phyloP scores from a whole-genome alignment of 768 basidiomycete species.

The Tricholoma saponaceum region DNA sequence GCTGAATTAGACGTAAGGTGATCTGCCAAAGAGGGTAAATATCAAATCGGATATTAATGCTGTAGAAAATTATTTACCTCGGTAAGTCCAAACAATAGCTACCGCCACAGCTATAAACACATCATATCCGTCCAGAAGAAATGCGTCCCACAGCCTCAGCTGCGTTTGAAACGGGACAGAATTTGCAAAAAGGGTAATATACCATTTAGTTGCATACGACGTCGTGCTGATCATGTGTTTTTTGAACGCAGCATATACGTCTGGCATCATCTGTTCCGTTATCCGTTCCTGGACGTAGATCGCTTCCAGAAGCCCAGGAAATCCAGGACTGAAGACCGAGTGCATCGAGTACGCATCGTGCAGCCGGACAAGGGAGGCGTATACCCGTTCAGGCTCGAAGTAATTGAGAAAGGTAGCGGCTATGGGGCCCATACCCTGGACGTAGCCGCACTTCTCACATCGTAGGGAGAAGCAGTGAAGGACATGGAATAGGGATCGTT shows the following conservation, averaged over 20 bases:
- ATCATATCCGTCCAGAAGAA: constrained; percentile 88
- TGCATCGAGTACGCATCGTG: constrained; percentile 90
- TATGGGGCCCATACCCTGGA: constrained; percentile 98
- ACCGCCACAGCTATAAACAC: constrained; percentile 81
- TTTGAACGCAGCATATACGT: constrained; percentile 81
- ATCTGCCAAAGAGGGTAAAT: constrained; percentile 40
- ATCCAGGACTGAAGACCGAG: constrained; percentile 86
- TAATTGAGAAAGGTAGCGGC: constrained; percentile 94
- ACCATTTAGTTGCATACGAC: constrained; percentile 98
- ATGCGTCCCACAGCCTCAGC: constrained; percentile 91
- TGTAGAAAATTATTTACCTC: constrained; percentile 47
- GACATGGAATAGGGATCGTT: constrained; percentile 93
- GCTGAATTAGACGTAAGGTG: constrained; percentile 77
- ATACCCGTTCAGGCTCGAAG: constrained; percentile 85
- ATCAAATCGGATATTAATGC: background rate
- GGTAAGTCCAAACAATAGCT: constrained; percentile 88
- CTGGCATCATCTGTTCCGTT: constrained; percentile 84
- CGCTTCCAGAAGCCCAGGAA: constrained; percentile 92
- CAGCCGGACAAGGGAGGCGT: constrained; percentile 79
- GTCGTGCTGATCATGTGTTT: constrained; percentile 90
- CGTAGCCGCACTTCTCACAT: constrained; percentile 90
- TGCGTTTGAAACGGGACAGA: constrained; percentile 95
- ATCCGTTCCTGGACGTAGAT: constrained; percentile 95
- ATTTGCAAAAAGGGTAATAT: constrained; percentile 95
- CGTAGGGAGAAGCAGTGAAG: constrained; percentile 86